phyloP scores from a whole-genome alignment of 768 basidiomycete genomes.

The Trichaptum fuscoviolaceum region DNA sequence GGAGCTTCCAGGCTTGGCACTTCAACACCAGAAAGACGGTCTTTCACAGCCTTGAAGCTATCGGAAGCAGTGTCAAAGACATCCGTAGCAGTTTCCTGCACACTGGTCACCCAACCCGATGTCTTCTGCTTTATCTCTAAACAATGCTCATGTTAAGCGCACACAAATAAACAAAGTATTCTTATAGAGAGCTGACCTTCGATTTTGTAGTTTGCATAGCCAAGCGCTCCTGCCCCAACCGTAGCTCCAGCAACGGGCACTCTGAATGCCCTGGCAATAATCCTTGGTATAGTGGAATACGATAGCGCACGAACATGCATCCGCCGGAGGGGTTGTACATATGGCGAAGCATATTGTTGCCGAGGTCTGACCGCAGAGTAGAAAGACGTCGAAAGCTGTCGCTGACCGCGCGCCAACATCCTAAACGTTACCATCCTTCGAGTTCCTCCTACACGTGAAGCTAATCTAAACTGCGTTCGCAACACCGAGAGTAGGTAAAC shows the following conservation, averaged over 20 bases:
- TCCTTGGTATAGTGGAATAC: constrained; percentile 84
- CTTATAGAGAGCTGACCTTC: constrained; percentile 56
- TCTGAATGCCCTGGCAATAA: constrained; percentile 81
- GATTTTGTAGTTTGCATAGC: constrained; percentile 95
- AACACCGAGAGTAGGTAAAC: background rate
- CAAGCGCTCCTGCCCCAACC: constrained; percentile 84
- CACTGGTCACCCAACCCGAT: constrained; percentile 55
- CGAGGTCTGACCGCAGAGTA: constrained; percentile 1
- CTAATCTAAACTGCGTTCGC: background rate
- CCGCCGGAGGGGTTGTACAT: constrained; percentile 40
- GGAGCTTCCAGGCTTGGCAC: constrained; percentile 50
- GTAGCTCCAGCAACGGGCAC: constrained; percentile 87
- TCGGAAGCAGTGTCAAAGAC: constrained; percentile 70
- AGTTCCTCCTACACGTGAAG: background rate
- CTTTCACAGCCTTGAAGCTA: constrained; percentile 53
- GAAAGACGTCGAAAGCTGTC: background rate
- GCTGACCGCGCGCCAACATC: background rate
- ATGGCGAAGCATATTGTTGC: background rate
- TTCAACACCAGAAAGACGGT: constrained; percentile 51
- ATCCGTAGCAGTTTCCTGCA: constrained; percentile 66
- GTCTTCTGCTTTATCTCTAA: constrained; percentile 71
- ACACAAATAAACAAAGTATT: background rate
- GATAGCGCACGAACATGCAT: constrained; percentile 74
- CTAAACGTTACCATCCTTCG: background rate
- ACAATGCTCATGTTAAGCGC: constrained; percentile 4